Evolutionary conservation across 176 grass and related monocot species (phyloP), one percentile per base, ranked within the genome.

Genomic region (Hyparrhenia diplandra): DNA sequence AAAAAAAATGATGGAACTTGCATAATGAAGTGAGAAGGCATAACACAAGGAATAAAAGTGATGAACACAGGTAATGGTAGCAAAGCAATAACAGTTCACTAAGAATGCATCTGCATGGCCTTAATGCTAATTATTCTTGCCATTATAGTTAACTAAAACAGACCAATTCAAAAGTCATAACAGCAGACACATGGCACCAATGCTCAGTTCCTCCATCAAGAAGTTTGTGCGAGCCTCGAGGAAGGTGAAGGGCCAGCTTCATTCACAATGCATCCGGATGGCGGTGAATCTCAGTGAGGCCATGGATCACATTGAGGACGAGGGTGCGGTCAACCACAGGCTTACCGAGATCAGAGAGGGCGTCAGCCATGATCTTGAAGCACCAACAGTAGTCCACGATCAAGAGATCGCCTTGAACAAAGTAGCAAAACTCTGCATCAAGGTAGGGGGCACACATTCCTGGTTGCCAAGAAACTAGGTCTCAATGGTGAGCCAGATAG

Each of bases 121-220:
- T 49, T 69, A 62, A 62, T 24, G 13, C 1, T 18, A 34, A 82
- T 70, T 25, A 27, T 32, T 82, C 54, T 63, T 54, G 65, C 42
- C 20, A 46, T 54, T 41, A 82, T 42, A 71, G 6, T 55, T 78
- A 13, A 78, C 36, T n/a, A 82, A 69, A 74, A 18, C 62, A 14
- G 55, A 51, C 8, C 51, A 76, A 49, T 49, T 51, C 52, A 76
- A 61, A 82, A 34, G 3, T 13, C 43, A 61, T 30, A 63, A 29
- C 58, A 61, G 75, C n/a, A 41, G 11, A 69, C 14, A 23, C 16
- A 51, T 40, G 67, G 28, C 41, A 23, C 20, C 47, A 40, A 29
- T 63, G 60, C 60, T 16, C 5, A 63, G 60, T 25, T 59, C 55
- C 55, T 59, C n/a, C n/a, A 11, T 23, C 54, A 59, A 59, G 6